A percentile compares a stretch with the other conserved stretches of the same genome.
These are phyloP conservation scores for Teratosphaeria pseudoeucalypti DNA, from an alignment of 2,329 filamentous ascomycete species.

Conservation along the genomic window DNA sequence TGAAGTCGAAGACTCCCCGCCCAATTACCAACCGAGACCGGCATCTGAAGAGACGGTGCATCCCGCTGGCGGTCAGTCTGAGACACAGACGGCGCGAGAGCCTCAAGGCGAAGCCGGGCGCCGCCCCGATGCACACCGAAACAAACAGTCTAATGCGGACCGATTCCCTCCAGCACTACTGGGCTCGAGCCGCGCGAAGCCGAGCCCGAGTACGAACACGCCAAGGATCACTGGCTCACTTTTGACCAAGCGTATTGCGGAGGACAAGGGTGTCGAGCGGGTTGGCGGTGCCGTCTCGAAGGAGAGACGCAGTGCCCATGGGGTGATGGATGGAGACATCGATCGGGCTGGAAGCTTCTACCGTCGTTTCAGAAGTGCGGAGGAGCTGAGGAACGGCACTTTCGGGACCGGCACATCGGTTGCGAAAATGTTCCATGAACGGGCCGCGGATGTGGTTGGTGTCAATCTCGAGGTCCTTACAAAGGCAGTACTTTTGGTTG, in stretches of 20 bases:
- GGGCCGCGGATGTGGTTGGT: slow-evolving; percentile 41
- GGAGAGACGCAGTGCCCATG: not conserved
- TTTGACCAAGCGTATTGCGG: not conserved
- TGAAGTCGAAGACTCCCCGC: slow-evolving; percentile 5
- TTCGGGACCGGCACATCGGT: not conserved
- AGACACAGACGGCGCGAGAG: not conserved
- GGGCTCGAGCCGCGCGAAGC: not conserved
- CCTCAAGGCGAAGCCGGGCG: not conserved
- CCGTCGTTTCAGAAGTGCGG: slow-evolving; percentile 36
- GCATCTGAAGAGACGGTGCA: slow-evolving; percentile 28
- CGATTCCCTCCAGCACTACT: not conserved
- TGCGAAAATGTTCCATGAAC: slow-evolving; percentile 41
- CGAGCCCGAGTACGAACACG: not conserved
- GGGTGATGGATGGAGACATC: slow-evolving; percentile 20
- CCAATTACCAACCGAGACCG: not conserved
- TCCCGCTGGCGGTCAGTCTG: not conserved
- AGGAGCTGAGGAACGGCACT: slow-evolving; percentile 34
- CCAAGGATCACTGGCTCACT: not conserved
- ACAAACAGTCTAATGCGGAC: slow-evolving; percentile 15
- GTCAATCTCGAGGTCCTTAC: slow-evolving; percentile 41
- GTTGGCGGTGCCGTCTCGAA: not conserved
- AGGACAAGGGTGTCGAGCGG: not conserved
- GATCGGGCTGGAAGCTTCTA: slow-evolving; percentile 38
- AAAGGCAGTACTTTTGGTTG: slow-evolving; percentile 40
- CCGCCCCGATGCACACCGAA: slow-evolving; percentile 17